Base-by-base conservation (phyloP, 2,329 filamentous ascomycete species). In the Exutisphaerella laricina region DNA sequence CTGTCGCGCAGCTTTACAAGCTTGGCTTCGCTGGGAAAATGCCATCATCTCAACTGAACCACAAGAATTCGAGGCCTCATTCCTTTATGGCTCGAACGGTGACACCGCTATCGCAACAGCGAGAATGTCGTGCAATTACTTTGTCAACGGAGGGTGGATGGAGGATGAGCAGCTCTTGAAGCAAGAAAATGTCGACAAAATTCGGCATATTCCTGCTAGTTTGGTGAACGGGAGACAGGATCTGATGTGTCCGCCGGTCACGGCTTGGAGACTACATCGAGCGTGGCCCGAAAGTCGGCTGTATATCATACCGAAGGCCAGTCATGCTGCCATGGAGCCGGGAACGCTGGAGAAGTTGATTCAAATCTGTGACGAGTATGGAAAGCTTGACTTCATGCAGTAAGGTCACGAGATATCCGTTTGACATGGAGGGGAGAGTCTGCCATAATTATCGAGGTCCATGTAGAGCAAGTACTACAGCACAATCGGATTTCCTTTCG, bases 151-250 rank as follows among this genome's bases (percentile, higher is more conserved):
- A 13, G 6, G 23, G 6, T 47, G 36, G 12, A 13, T 47, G 16
- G 23, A 39, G 22, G 30, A 35, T 16, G 45, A 35, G 9, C 40
- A 47, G 17, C 26, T 47, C 4, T 17, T 43, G 34, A 30, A 28
- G 28, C 12, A 32, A 21, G 39, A 36, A n/a, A 42, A 38, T 23
- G 21, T 46, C 8, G 35, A 30, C 7, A 39, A 22, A 28, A 43
- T 47, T 31, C 22, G 23, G 23, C 26, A 39, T 16, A 43, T 47
- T 20, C 40, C 45, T 4, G 22, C 39, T 43, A 39, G 14, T 10
- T 43, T 47, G 9, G 40, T 47, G 6, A 39, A 47, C 23, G 45
- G 45, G 10, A 23, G 45, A 8, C 32, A 38, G 12, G 45, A 47
- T 23, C 14, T 43, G 3, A 28, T 43, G 4, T 43, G 40, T 16